Conservation (phyloP, 2,329 filamentous ascomycete genomes). For the Coniochaeta sp. region DNA sequence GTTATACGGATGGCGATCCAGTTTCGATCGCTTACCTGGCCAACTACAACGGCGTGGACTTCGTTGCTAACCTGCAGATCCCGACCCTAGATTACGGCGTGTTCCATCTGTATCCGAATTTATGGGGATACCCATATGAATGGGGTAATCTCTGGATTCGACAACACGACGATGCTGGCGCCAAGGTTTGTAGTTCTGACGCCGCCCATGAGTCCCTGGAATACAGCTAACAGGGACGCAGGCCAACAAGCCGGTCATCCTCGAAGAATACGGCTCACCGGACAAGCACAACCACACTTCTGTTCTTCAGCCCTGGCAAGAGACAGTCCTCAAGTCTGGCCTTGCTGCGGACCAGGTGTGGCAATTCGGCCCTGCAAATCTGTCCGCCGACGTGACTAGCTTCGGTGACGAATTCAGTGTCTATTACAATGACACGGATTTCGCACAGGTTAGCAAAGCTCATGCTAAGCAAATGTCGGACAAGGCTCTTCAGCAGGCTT, state of each 20-base stretch:
- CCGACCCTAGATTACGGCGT: constrained; percentile 37
- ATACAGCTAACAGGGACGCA: background rate
- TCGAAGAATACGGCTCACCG: constrained; percentile 9
- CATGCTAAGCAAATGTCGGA: constrained; percentile 3
- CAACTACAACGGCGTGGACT: constrained; percentile 15
- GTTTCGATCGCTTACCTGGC: constrained; percentile 14
- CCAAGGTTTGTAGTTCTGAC: background rate
- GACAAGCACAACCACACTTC: constrained; percentile 7
- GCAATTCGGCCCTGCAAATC: constrained; percentile 8
- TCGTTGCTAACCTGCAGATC: constrained; percentile 27
- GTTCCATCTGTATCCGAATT: constrained; percentile 29
- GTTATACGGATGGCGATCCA: constrained; percentile 10
- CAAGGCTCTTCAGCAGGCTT: background rate
- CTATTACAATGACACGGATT: constrained; percentile 7
- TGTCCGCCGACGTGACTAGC: constrained; percentile 3
- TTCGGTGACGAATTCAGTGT: constrained; percentile 7
- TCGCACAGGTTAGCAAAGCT: constrained; percentile 3
- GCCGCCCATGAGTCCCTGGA: background rate
- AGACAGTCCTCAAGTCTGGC: constrained; percentile 7
- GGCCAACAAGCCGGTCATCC: constrained; percentile 7
- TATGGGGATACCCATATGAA: background rate
- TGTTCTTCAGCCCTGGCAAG: constrained; percentile 8
- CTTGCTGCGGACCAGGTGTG: constrained; percentile 9
- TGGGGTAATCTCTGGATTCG: constrained; percentile 1
- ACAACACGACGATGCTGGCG: background rate